Percentiles rank a stretch among this genome's conserved stretches.
Evolutionary conservation across 163 green algal species (phyloP).

Genomic region (Scenedesmus sp.): DNA sequence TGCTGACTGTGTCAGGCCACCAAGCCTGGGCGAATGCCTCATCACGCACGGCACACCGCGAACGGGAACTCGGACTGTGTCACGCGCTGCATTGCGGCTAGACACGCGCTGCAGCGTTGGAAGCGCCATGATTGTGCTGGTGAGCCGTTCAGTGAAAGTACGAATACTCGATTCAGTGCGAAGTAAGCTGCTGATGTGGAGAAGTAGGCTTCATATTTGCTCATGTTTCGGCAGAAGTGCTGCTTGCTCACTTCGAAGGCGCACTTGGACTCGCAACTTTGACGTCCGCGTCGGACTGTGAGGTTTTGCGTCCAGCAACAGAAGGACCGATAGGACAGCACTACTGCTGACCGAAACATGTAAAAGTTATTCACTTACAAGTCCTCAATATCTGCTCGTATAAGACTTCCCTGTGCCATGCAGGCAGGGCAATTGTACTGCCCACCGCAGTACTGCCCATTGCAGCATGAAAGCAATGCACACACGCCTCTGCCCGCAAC

Average conservation of each 20-base stretch:
- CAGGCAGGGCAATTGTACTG: too few relatives aligned
- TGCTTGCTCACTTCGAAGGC: neutral
- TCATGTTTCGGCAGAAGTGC: neutral
- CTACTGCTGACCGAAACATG: too few relatives aligned
- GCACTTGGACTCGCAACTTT: neutral
- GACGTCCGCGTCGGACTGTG: neutral
- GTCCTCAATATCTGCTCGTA: too few relatives aligned
- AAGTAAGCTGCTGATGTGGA: too few relatives aligned
- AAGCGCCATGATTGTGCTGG: neutral
- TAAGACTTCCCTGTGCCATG: too few relatives aligned
- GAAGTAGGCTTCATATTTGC: neutral
- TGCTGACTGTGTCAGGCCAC: neutral
- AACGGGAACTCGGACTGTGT: neutral
- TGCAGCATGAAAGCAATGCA: too few relatives aligned
- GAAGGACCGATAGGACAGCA: neutral
- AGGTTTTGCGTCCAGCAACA: neutral
- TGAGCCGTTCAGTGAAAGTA: neutral
- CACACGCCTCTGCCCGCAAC: too few relatives aligned
- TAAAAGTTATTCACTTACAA: too few relatives aligned
- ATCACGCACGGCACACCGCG: neutral
- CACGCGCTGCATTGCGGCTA: neutral
- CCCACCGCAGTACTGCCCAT: too few relatives aligned
- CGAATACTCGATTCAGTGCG: neutral
- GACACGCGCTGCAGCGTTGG: neutral
- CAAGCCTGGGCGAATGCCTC: neutral